These are phyloP conservation scores for Metarhizium brunneum DNA, from an alignment of 2,329 filamentous ascomycete genomes.

Conservation along the genomic window DNA sequence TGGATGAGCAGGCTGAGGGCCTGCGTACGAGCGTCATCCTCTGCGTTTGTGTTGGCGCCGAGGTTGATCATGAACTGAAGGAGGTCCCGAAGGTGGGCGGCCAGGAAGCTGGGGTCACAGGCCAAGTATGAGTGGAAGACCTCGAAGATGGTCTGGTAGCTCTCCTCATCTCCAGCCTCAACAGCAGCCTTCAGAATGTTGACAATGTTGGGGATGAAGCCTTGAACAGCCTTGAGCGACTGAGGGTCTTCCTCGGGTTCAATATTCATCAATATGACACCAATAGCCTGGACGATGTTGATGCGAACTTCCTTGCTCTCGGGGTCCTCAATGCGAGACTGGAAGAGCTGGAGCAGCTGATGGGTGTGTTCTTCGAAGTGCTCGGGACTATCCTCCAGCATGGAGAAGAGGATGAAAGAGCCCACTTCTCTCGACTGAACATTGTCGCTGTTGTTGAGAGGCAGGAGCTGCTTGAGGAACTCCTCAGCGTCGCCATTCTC, in stretches of 20 bases:
- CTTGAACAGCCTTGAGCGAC: constrained; percentile 66
- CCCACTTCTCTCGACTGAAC: constrained; percentile 80
- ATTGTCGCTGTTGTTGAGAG: constrained; percentile 65
- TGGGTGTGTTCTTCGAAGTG: constrained; percentile 73
- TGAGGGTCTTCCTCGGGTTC: constrained; percentile 77
- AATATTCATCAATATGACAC: constrained; percentile 77
- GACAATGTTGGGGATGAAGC: constrained; percentile 79
- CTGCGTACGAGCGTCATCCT: constrained; percentile 81
- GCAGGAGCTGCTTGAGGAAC: constrained; percentile 68
- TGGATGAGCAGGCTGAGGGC: constrained; percentile 92
- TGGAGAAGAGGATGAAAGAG: constrained; percentile 85
- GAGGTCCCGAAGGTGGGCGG: constrained; percentile 79
- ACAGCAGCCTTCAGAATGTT: constrained; percentile 79
- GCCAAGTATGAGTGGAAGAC: constrained; percentile 93
- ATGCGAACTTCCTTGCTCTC: constrained; percentile 87
- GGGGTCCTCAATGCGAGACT: constrained; percentile 78
- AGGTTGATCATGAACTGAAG: constrained; percentile 91
- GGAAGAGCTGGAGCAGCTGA: constrained; percentile 75
- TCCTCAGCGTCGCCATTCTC: constrained; percentile 66
- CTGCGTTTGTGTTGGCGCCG: constrained; percentile 62
- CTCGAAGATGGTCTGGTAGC: constrained; percentile 84
- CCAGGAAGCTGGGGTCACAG: constrained; percentile 77
- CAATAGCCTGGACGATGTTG: constrained; percentile 87
- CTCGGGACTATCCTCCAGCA: constrained; percentile 80
- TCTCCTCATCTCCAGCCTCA: constrained; percentile 72